Conservation (phyloP, 1,284 basidiomycete species). For the Leccinum fallax region DNA sequence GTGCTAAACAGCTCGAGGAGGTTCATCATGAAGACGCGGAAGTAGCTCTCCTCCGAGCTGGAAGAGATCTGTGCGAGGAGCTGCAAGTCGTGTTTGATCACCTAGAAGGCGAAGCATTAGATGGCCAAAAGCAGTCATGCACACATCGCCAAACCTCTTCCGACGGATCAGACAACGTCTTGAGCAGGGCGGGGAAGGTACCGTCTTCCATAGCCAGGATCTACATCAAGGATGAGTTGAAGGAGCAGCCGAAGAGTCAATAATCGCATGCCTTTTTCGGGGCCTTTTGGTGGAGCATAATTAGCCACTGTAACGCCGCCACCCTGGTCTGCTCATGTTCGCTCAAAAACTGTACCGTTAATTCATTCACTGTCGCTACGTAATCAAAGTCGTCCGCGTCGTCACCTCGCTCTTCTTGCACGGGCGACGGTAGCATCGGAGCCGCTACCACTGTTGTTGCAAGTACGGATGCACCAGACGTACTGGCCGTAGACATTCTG, state of each 20-base stretch:
- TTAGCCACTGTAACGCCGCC: conserved; percentile 95
- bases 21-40: conserved; percentile 95
- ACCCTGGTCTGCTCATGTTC: conserved; percentile 97
- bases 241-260: not conserved
- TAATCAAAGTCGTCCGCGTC: conserved; percentile 90
- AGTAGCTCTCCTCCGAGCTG: conserved; percentile 92
- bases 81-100: conserved; percentile 95
- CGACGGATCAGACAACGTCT: conserved; percentile 94
- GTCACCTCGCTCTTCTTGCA: conserved; percentile 39
- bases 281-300: conserved; percentile 98
- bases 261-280: conserved; percentile 76
- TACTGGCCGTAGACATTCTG: conserved; percentile 48
- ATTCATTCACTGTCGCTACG: conserved; percentile 86
- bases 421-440: conserved; percentile 34
- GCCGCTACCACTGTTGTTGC: conserved; percentile 11
- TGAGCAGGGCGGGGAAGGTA: conserved; percentile 93
- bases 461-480: conserved; percentile 25
- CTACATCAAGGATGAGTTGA: conserved; percentile 41
- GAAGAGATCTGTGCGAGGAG: conserved; percentile 96
- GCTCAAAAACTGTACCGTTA: conserved; percentile 93
- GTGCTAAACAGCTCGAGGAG: conserved; percentile 95
- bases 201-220: conserved; percentile 96
- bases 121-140: not conserved
- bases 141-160: conserved; percentile 68
- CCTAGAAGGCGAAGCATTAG: conserved; percentile 43